Evolutionary conservation across 805 yeast species (phyloP).

Genomic region (Ogataea neopini): DNA sequence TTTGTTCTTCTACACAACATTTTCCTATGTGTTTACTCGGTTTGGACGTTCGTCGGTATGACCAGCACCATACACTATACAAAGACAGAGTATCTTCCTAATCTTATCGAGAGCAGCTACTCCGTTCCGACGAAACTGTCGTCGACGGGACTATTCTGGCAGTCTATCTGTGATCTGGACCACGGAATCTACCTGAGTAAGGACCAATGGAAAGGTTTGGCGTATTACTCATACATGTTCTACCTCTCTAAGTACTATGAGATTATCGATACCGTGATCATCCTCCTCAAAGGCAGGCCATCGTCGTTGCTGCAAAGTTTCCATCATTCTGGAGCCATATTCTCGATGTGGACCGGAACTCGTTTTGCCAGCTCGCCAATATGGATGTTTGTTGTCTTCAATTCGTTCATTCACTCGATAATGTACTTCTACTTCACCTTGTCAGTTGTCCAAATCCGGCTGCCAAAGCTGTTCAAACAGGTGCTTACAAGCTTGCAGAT

Average conservation of each 20-base stretch:
- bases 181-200: constrained; percentile 55
- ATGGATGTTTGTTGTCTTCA: constrained; percentile 79
- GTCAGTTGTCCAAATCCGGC: constrained; percentile 56
- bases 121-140: constrained; percentile 12
- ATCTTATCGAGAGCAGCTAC: constrained; percentile 28
- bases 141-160: constrained; percentile 51
- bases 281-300: constrained; percentile 65
- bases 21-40: constrained; percentile 62
- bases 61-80: constrained; percentile 47
- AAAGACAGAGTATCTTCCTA: constrained; percentile 38
- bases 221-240: constrained; percentile 64
- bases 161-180: constrained; percentile 58
- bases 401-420: constrained; percentile 73
- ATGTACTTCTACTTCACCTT: constrained; percentile 73
- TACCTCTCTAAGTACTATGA: constrained; percentile 73
- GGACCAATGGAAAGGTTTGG: constrained; percentile 42
- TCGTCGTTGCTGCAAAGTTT: constrained; percentile 69
- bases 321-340: constrained; percentile 79
- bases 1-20: constrained; percentile 63
- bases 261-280: constrained; percentile 66
- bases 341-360: constrained; percentile 80
- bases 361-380: constrained; percentile 72
- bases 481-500: constrained; percentile 67
- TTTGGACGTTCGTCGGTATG: constrained; percentile 75
- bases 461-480: constrained; percentile 58